Evolutionary conservation across 495 filamentous ascomycete species (phyloP).

Genomic region (Pseudomonodictys pantanalensis): DNA sequence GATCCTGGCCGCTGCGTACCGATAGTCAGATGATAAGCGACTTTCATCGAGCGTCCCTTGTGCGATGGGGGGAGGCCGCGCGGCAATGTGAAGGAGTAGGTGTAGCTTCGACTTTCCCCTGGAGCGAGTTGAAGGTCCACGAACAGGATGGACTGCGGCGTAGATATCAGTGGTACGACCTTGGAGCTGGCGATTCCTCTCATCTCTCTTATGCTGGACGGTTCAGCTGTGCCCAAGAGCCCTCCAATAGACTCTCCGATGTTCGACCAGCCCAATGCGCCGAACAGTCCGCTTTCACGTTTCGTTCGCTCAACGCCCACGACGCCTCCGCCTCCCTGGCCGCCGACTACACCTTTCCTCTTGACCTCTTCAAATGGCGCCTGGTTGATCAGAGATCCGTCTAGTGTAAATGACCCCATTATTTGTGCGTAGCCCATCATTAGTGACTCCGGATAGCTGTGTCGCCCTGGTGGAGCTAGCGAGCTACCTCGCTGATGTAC

Average conservation of each 20-base stretch:
- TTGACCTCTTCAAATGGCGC: slow-evolving; percentile 94
- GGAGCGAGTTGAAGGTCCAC: slow-evolving; percentile 85
- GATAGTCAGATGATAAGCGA: slow-evolving; percentile 85
- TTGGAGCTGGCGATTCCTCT: slow-evolving; percentile 74
- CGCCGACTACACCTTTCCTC: slow-evolving; percentile 84
- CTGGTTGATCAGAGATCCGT: slow-evolving; percentile 86
- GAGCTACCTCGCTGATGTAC: slow-evolving; percentile 43
- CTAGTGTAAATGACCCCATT: slow-evolving; percentile 85
- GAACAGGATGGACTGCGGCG: slow-evolving; percentile 95
- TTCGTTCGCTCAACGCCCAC: slow-evolving; percentile 75
- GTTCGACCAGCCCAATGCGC: slow-evolving; percentile 81
- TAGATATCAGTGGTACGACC: slow-evolving; percentile 84
- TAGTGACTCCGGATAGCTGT: slow-evolving; percentile 64
- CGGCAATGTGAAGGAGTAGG: slow-evolving; percentile 81
- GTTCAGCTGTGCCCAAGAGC: slow-evolving; percentile 76
- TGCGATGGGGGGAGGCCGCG: slow-evolving; percentile 85
- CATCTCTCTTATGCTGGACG: slow-evolving; percentile 93
- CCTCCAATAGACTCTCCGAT: slow-evolving; percentile 87
- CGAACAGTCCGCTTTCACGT: slow-evolving; percentile 74
- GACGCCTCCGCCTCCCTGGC: slow-evolving; percentile 75
- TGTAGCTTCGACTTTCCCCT: slow-evolving; percentile 83
- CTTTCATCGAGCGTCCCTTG: slow-evolving; percentile 89
- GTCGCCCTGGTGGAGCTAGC: slow-evolving; percentile 47
- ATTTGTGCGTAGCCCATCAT: slow-evolving; percentile 99
- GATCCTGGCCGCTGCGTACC: slow-evolving; percentile 85